These are phyloP conservation scores for Piromyces finnis DNA, from an alignment of 192 early-diverging fungal genomes.

Conservation along the genomic window DNA sequence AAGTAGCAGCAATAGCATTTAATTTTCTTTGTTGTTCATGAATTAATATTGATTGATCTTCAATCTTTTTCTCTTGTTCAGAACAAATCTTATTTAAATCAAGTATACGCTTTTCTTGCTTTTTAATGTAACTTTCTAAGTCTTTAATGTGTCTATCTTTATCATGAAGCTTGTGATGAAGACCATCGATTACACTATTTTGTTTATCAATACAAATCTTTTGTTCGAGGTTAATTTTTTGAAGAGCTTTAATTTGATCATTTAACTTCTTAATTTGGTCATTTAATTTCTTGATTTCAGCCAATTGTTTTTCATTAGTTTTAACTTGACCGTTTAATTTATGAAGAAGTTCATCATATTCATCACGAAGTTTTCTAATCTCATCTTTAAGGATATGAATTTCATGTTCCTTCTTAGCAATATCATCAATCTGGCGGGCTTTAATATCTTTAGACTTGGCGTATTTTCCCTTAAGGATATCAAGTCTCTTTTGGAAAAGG, in stretches of 20 bases:
- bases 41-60: background rate
- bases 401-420: background rate
- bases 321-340: background rate
- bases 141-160: background rate
- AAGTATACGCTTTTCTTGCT: background rate
- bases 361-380: background rate
- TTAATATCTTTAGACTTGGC: background rate
- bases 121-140: background rate
- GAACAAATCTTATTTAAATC: background rate
- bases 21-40: background rate
- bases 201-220: background rate
- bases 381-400: background rate
- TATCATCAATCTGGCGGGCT: background rate
- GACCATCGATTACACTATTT: background rate
- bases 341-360: background rate
- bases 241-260: background rate
- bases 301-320: background rate
- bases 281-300: background rate
- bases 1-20: background rate
- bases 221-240: background rate
- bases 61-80: background rate
- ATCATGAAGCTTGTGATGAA: background rate
- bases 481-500: background rate
- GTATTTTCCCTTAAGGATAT: background rate
- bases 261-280: background rate